Evolutionary conservation across 2,329 filamentous ascomycete species (phyloP).

Genomic region (Monilinia aucupariae): DNA sequence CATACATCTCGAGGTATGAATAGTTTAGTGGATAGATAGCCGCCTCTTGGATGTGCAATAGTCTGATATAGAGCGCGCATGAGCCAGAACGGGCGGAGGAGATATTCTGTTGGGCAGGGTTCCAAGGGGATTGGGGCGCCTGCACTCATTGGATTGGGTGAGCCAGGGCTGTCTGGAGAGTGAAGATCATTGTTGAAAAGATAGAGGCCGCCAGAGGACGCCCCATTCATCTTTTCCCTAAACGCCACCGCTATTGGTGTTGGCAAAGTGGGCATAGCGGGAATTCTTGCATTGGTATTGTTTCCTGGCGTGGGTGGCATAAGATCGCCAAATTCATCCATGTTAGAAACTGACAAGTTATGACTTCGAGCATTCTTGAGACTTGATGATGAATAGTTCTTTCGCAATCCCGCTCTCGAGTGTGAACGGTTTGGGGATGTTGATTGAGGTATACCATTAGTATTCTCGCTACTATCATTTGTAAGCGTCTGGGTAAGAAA

Average conservation of each 20-base stretch:
- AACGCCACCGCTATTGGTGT: slow-evolving; percentile 63
- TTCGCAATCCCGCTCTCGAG: slow-evolving; percentile 46
- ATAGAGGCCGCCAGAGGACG: slow-evolving; percentile 62
- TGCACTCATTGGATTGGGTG: slow-evolving; percentile 54
- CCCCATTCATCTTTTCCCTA: slow-evolving; percentile 50
- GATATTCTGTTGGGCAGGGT: slow-evolving; percentile 80
- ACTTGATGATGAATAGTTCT: slow-evolving; percentile 67
- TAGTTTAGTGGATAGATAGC: slow-evolving; percentile 84
- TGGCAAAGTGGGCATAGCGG: slow-evolving; percentile 58
- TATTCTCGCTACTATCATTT: slow-evolving; percentile 36
- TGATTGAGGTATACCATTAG: slow-evolving; percentile 36
- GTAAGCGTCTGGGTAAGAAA: slow-evolving; percentile 30
- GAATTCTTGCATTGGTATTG: slow-evolving; percentile 44
- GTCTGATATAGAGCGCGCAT: slow-evolving; percentile 94
- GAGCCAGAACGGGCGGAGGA: slow-evolving; percentile 95
- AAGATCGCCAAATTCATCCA: slow-evolving; percentile 56
- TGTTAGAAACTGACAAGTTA: slow-evolving; percentile 60
- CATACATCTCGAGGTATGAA: slow-evolving; percentile 92
- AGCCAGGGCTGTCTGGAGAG: slow-evolving; percentile 56
- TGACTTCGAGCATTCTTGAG: slow-evolving; percentile 66
- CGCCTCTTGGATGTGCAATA: slow-evolving; percentile 82
- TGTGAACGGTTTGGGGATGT: slow-evolving; percentile 49
- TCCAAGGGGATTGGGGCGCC: slow-evolving; percentile 76
- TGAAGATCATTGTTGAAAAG: slow-evolving; percentile 83
- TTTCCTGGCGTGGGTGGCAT: slow-evolving; percentile 64